phyloP scores from a whole-genome alignment of 2,329 filamentous ascomycete species.

The Fusarium dimerum region DNA sequence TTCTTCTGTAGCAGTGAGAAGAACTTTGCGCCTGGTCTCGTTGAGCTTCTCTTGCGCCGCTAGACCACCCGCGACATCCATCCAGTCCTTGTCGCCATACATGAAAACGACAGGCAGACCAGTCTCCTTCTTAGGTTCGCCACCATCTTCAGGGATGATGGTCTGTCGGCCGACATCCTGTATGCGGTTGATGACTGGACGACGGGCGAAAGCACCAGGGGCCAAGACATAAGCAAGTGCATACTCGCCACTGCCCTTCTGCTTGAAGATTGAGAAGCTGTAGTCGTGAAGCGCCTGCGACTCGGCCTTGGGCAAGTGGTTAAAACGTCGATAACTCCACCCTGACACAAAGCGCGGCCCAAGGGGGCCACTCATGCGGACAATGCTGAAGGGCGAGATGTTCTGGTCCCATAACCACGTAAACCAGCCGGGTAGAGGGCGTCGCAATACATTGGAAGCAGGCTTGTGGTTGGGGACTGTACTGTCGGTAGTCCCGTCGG shows the following conservation, averaged over 20 bases:
- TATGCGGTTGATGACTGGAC: slow-evolving; percentile 84
- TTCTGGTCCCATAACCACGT: slow-evolving; percentile 97
- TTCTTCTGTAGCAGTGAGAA: slow-evolving; percentile 64
- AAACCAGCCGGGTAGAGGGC: slow-evolving; percentile 80
- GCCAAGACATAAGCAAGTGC: slow-evolving; percentile 90
- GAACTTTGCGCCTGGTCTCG: slow-evolving; percentile 59
- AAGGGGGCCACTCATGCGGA: slow-evolving; percentile 84
- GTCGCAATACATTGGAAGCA: slow-evolving; percentile 37
- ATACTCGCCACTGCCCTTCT: slow-evolving; percentile 91
- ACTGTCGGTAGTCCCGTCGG: slow-evolving; percentile 31
- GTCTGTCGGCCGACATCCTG: slow-evolving; percentile 80
- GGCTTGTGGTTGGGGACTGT: slow-evolving; percentile 40
- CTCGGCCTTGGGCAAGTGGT: slow-evolving; percentile 79
- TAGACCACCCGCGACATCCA: slow-evolving; percentile 87
- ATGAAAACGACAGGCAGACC: slow-evolving; percentile 87
- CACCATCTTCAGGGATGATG: slow-evolving; percentile 35
- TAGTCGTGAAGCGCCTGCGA: slow-evolving; percentile 88
- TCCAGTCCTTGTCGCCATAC: slow-evolving; percentile 99
- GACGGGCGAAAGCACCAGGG: slow-evolving; percentile 87
- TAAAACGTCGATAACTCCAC: slow-evolving; percentile 92
- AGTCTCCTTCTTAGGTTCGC: slow-evolving; percentile 46
- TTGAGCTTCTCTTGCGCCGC: slow-evolving; percentile 80
- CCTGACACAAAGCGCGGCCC: slow-evolving; percentile 91
- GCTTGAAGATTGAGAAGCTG: slow-evolving; percentile 89
- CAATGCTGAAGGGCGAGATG: slow-evolving; percentile 88